Conservation (phyloP, 352 stramenopile species). For the Pythium sukuiense region DNA sequence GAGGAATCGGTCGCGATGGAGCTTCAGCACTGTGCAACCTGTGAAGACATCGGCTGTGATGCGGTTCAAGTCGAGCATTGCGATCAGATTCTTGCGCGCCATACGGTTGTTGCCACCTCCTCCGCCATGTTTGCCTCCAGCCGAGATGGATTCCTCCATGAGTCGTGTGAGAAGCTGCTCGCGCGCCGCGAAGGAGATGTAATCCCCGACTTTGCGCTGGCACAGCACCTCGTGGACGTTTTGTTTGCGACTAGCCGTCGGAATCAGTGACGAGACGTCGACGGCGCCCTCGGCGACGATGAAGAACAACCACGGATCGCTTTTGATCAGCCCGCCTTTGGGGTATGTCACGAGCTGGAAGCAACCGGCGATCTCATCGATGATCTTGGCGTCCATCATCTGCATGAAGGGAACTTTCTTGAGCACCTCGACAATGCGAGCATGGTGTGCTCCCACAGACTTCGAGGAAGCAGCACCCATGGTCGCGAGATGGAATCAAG, state of each 20-base stretch:
- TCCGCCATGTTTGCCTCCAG: conserved; percentile 13
- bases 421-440: conserved; percentile 33
- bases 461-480: conserved; percentile 13
- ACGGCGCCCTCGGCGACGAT: conserved; percentile 56
- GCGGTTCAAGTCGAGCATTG: conserved; percentile 60
- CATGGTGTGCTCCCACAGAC: background rate
- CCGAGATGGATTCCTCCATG: conserved; percentile 31
- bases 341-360: conserved; percentile 52
- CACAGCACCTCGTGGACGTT: conserved; percentile 57
- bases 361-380: conserved; percentile 56
- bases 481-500: too few relatives aligned
- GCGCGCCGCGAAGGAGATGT: conserved; percentile 52
- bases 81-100: conserved; percentile 50
- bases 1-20: conserved; percentile 52
- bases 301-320: conserved; percentile 52
- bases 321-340: conserved; percentile 47
- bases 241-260: conserved; percentile 42
- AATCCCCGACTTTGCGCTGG: conserved; percentile 54
- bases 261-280: conserved; percentile 55
- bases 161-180: conserved; percentile 52
- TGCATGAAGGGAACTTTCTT: conserved; percentile 65
- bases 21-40: conserved; percentile 60
- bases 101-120: conserved; percentile 9
- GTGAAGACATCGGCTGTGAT: conserved; percentile 49
- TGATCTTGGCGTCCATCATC: conserved; percentile 55